These are phyloP conservation scores for Podosphaera fusca DNA, from an alignment of 2,329 filamentous ascomycete species.

Conservation along the genomic window DNA sequence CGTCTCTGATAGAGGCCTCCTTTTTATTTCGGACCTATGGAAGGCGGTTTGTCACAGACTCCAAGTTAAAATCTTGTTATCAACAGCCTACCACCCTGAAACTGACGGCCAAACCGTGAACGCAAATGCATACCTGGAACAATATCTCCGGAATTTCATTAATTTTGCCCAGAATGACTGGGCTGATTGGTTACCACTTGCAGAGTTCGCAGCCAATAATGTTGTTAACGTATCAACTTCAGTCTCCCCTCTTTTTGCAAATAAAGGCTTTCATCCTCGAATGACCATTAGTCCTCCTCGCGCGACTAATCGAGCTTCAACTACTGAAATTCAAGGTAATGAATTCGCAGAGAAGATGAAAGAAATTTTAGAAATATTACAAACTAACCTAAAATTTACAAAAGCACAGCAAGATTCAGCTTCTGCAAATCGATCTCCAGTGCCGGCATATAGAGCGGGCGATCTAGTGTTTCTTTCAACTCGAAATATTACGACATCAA, in stretches of 20 bases:
- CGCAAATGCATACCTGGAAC: conserved; percentile 3
- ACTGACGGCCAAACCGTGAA: conserved; percentile 6
- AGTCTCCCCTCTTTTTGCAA: conserved; percentile 5
- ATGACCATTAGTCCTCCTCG: neutral
- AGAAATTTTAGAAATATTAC: neutral
- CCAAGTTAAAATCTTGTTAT: conserved; percentile 1
- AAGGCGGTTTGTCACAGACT: conserved; percentile 2
- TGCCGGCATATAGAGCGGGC: neutral
- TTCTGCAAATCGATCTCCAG: neutral
- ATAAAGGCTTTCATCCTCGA: conserved; percentile 2
- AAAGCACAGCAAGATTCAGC: neutral
- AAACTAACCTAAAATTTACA: neutral
- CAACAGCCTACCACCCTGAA: neutral
- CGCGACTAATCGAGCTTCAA: neutral
- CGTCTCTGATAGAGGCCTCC: conserved; percentile 4
- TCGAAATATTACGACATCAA: neutral
- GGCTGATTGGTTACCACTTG: conserved; percentile 3
- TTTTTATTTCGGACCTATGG: conserved; percentile 6
- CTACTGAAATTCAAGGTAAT: neutral
- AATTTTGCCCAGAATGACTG: conserved; percentile 6
- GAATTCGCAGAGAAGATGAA: neutral
- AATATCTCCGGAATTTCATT: conserved; percentile 3
- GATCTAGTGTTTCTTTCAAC: neutral
- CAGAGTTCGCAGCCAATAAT: conserved; percentile 7
- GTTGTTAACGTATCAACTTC: conserved; percentile 1